These are phyloP conservation scores for Trichosporon inkin DNA, from an alignment of 1,284 basidiomycete genomes.

Conservation along the genomic window DNA sequence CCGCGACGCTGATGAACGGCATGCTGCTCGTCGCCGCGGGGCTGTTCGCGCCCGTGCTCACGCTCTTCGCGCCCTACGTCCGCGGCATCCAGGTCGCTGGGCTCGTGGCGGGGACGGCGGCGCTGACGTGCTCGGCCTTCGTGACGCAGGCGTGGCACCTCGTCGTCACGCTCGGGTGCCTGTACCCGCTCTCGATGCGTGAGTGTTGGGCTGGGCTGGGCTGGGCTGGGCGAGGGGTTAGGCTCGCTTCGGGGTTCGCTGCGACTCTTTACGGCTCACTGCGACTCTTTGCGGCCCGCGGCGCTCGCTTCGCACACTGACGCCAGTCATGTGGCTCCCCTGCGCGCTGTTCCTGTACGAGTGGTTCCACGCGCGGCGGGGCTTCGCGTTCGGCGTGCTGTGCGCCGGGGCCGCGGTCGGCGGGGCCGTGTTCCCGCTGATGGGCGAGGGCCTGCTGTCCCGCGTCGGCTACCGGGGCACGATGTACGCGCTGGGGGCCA, in stretches of 20 bases:
- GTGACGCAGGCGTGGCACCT: constrained; percentile 44
- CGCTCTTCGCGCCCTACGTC: constrained; percentile 9
- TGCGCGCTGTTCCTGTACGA: constrained; percentile 44
- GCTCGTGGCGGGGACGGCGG: background rate
- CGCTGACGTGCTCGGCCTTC: constrained; percentile 10
- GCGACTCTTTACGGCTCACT: too few relatives aligned
- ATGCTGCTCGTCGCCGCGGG: constrained; percentile 43
- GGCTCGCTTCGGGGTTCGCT: too few relatives aligned
- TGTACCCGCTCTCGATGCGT: constrained; percentile 43
- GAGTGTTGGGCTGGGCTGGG: too few relatives aligned
- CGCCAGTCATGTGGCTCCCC: constrained; percentile 40
- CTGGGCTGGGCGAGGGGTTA: too few relatives aligned
- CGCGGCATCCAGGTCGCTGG: constrained; percentile 14
- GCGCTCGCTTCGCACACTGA: background rate
- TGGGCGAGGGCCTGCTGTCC: constrained; percentile 38
- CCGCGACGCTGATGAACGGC: constrained; percentile 44
- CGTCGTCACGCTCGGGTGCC: constrained; percentile 39
- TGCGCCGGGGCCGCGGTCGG: constrained; percentile 37
- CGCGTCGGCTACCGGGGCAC: constrained; percentile 44
- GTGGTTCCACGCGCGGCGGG: constrained; percentile 40
- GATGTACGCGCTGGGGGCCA: constrained; percentile 40
- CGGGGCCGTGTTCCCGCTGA: constrained; percentile 45
- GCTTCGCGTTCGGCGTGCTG: constrained; percentile 35
- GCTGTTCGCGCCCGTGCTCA: constrained; percentile 34
- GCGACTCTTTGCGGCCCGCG: too few relatives aligned